Evolutionary conservation across 495 filamentous ascomycete genomes (phyloP), one percentile per base, ranked within the genome.

Genomic region (Amniculicola lignicola): DNA sequence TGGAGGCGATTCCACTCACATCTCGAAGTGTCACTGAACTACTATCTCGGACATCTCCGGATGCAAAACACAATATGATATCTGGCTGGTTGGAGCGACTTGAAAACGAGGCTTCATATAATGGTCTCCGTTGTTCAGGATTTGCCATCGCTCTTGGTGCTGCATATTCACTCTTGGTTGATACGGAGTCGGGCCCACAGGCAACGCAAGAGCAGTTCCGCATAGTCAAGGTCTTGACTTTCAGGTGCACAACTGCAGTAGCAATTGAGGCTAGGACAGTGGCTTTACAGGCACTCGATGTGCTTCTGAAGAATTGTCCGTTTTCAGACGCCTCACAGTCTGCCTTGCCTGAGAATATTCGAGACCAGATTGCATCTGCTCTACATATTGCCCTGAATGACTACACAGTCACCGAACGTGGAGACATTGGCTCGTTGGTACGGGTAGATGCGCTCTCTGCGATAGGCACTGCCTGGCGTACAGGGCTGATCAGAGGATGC

Each of bases 351-450:
- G 25, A 4, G 33, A 27, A 9, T 9, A 11, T 24, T 28, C 22
- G 51, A 51, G 0, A 62, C 15, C 41, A 56, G 3, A 66, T 70
- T 21, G 38, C 51, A 0, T 33, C 31, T 15, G 70, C 67, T 7
- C 50, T 70, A 25, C 63, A 64, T 28, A 49, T 43, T 9, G 64
- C 61, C 0, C 67, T 97, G 37, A 86, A 93, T 49, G 91, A 99
- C 65, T 96, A 97, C 60, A 90, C 88, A 0, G 88, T 87, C 9
- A 90, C 87, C 61, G 79, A 87, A 35, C 78, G 89, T 7, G 94
- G 93, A 11, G 93, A 99, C 64, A 77, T 96, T 48, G 93, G 93
- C 3, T 94, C 89, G 1, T 79, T 86, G 24, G 85, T 92, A 11
- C 77, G 93, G 11, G 64, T 89, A 12, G 86, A 90, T 63, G 91